Evolutionary conservation across 148 eudicot species (phyloP).

Genomic region (Silene uniflora): DNA sequence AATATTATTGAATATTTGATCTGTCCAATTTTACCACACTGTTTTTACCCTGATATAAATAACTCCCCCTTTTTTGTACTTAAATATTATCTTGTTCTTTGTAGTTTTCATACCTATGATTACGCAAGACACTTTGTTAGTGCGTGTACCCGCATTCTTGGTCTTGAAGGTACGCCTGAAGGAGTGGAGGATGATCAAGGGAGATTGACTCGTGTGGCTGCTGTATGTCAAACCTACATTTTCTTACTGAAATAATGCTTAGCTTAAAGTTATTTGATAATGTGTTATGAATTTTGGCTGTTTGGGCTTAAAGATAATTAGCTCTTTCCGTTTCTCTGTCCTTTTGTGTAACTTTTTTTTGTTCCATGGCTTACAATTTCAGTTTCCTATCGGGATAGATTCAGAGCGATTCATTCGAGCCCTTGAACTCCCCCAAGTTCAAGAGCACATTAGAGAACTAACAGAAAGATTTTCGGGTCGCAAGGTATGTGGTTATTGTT

Average conservation of each 20-base stretch:
- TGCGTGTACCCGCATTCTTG: slow-evolving; percentile 98
- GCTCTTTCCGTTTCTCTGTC: slow-evolving; percentile 9
- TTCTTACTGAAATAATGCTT: slow-evolving; percentile 11
- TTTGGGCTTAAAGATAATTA: neutral
- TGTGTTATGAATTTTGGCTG: neutral
- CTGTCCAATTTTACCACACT: neutral
- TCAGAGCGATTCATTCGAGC: slow-evolving; percentile 86
- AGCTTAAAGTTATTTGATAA: slow-evolving; percentile 4
- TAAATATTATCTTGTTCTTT: slow-evolving; percentile 14
- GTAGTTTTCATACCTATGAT: slow-evolving; percentile 94
- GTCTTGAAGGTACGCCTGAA: slow-evolving; percentile 97
- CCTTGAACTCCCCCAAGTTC: slow-evolving; percentile 67
- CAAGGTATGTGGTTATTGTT: slow-evolving; percentile 48
- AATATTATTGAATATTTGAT: no score
- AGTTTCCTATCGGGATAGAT: slow-evolving; percentile 97
- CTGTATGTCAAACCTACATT: slow-evolving; percentile 42
- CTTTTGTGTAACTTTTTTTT: slow-evolving; percentile 12
- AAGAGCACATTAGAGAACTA: slow-evolving; percentile 73
- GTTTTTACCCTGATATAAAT: neutral
- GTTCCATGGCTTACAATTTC: slow-evolving; percentile 20
- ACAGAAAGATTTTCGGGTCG: slow-evolving; percentile 90
- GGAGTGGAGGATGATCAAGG: slow-evolving; percentile 96
- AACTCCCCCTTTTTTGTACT: neutral
- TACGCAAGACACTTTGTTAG: slow-evolving; percentile 98
- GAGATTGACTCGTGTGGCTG: slow-evolving; percentile 94